These are phyloP conservation scores for Chlorella sp. DNA, from an alignment of 139 green algal species.

Conservation along the genomic window DNA sequence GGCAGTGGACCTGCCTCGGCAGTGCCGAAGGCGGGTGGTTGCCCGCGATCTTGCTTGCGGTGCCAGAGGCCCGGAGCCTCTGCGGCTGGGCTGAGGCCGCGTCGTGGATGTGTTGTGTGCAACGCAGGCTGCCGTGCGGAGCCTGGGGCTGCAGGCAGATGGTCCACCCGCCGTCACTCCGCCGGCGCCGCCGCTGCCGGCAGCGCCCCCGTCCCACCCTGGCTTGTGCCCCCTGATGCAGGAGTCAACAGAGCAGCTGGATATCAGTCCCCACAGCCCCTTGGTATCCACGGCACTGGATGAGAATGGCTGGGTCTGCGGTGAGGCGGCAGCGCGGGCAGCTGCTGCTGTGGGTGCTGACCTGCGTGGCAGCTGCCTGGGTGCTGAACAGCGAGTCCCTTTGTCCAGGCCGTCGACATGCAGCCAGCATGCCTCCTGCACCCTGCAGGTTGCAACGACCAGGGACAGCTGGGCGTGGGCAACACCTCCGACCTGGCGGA, in stretches of 20 bases:
- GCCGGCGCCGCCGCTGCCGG: too few species aligned
- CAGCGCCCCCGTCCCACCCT: too few species aligned
- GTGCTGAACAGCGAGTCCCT: neutral
- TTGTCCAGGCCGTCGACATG: neutral
- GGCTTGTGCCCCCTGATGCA: conserved; percentile 18
- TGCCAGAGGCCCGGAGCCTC: too few species aligned
- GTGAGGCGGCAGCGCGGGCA: conserved; percentile 52
- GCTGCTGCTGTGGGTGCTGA: neutral
- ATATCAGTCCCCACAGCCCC: conserved; percentile 68
- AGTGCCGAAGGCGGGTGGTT: neutral
- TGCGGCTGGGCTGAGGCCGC: too few species aligned
- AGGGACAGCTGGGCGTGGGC: conserved; percentile 60
- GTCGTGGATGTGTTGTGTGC: neutral
- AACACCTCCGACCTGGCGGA: conserved; percentile 47
- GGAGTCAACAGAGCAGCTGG: conserved; percentile 39
- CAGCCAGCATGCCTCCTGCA: neutral
- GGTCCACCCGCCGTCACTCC: too few species aligned
- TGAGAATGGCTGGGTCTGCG: conserved; percentile 85
- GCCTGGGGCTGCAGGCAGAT: too few species aligned
- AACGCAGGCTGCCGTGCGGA: neutral
- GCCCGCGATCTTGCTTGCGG: neutral
- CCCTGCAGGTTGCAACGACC: conserved; percentile 41
- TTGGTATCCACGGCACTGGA: conserved; percentile 77
- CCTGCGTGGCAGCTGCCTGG: neutral
- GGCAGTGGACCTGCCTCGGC: neutral